Evolutionary conservation across 805 yeast species (phyloP), one percentile per base, ranked within the genome.

Genomic region (Scheffersomyces coipomensis): DNA sequence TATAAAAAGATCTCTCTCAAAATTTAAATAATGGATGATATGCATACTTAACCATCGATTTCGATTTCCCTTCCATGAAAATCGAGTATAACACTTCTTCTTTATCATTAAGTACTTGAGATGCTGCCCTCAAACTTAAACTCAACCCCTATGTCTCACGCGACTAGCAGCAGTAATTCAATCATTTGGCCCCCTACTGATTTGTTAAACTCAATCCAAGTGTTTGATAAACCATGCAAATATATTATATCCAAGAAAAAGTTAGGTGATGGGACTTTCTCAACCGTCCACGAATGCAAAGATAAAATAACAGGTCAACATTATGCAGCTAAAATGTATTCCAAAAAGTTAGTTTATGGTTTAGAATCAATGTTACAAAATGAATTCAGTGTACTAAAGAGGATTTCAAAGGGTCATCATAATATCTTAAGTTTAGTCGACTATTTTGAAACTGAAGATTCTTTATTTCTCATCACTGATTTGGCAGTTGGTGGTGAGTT

Each of bases 401-500:
- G 69, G 19, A 61, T 80, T 8, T 73, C 80, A 34, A 62, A 61
- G 43, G 72, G 71, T 24, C 79, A 78, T 43, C 60, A 72, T 17
- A 78, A 81, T 53, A 71, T 85, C 11, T 62, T 84, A 38, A 81
- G 81, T 29, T 59, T 84, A 37, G 70, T 79, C 8, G 90, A 84
- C 61, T 80, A 75, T 59, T 85, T 84, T 55, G 89, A 85, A 55
- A 85, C 91, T 0, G 64, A 68, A 4, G 75, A 78, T 39, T 67
- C 71, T 48, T 62, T 78, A 26, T 76, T 65, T 35, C 53, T 85
- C 34, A 76, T 84, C 30, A 83, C 89, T 1, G 86, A 83, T 49
- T 62, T 84, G 33, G 87, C 88, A 29, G 60, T 59, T 11, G 85
- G 86, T 12, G 85, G 86, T 18, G 91, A 84, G 51, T 65, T 85